Base-by-base conservation (phyloP, 2,329 filamentous ascomycete genomes). In the Colletotrichum orchidophilum region DNA sequence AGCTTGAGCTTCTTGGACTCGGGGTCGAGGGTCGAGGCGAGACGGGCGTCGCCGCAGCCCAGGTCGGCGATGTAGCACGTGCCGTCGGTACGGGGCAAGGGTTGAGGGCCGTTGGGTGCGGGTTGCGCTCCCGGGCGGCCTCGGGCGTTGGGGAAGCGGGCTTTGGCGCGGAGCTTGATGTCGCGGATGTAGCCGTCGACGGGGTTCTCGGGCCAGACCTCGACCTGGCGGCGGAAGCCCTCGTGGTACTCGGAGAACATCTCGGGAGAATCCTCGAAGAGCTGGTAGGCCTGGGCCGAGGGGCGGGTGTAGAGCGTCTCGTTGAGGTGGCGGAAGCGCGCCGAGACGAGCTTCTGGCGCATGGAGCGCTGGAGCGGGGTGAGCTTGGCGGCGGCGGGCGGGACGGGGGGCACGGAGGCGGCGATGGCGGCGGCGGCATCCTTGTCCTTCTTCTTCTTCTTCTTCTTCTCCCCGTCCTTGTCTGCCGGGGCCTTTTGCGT, bases 191-290 rank as follows among this genome's bases (percentile, higher is more conserved):
- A 98, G 69, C 89, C 90, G 80, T 98, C 94, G 57, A 99, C 94
- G 0, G 96, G 96, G 82, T 99, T 99, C 78, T 96, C 94, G 8
- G 96, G 96, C 96, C 96, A 99, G 2, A 95, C 93, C 78, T 94
- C 92, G 70, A 98, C 96, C 83, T 99, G 96, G 63, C 95, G 93
- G 1, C 95, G 93, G 87, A 99, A 99, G 39, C 96, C 96, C 72
- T 95, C 92, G 83, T 99, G 96, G 82, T 99, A 99, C 83, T 98
- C 95, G 75, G 90, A 88, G 83, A 98, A 99, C 88, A 98, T 95
- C 79, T 97, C 94, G 0, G 96, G 96, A 60, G 94, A 94, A 39
- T 93, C 87, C 62, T 90, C 86, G 85, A 99, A 98, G 27, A 98
- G 90, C 61, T 88, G 84, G 75, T 96, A 90, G n/a, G 96, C 93